phyloP scores from a whole-genome alignment of 129 eudicot species.

The Tagetes erecta region DNA sequence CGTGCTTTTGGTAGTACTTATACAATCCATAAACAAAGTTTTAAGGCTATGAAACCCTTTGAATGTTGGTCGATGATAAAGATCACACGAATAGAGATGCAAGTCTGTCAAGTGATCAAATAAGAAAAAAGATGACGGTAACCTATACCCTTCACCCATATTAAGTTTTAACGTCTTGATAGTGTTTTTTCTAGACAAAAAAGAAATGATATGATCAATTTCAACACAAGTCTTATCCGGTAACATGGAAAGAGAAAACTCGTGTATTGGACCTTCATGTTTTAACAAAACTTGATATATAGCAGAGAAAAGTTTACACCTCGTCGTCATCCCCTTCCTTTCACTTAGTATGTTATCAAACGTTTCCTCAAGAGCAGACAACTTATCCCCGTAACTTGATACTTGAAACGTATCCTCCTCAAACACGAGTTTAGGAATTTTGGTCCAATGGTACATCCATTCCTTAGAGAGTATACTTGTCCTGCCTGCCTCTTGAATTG shows the following conservation, averaged over 20 bases:
- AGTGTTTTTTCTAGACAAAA: not conserved
- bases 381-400: not conserved
- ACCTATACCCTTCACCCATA: not conserved
- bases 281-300: constrained; percentile 3
- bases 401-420: constrained; percentile 9
- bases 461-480: constrained; percentile 20
- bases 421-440: constrained; percentile 18
- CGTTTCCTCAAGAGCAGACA: not conserved
- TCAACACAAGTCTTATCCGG: constrained; percentile 3
- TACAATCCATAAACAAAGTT: not conserved
- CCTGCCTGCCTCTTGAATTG: constrained; percentile 21
- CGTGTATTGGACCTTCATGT: constrained; percentile 16
- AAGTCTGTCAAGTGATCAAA: not conserved
- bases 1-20: not conserved
- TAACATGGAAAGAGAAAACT: not conserved
- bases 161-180: not conserved
- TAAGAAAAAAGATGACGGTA: not conserved
- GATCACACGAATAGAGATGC: not conserved
- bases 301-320: constrained; percentile 13
- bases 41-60: constrained; percentile 12
- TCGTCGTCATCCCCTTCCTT: not conserved
- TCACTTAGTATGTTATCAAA: not conserved
- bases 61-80: not conserved
- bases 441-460: constrained; percentile 13
- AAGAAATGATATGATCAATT: constrained; percentile 4